These are phyloP conservation scores for Stylonectria norvegica DNA, from an alignment of 2,329 filamentous ascomycete species.

Conservation along the genomic window DNA sequence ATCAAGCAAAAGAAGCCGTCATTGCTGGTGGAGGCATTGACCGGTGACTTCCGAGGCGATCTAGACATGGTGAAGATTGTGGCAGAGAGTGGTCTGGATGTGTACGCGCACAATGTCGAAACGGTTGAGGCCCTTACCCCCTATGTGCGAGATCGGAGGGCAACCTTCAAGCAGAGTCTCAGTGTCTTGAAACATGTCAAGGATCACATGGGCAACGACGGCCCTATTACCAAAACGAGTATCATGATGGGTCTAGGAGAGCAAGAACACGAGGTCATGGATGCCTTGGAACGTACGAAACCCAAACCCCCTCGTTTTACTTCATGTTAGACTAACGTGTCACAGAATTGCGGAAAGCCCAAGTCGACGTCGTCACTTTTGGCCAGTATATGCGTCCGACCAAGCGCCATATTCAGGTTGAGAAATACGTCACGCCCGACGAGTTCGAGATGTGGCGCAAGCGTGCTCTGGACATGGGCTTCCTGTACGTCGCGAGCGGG, in stretches of 20 bases:
- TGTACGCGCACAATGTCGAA: constrained; percentile 97
- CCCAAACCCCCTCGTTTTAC: not conserved
- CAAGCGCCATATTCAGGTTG: constrained; percentile 94
- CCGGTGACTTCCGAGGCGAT: constrained; percentile 84
- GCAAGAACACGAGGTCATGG: constrained; percentile 80
- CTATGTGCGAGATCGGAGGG: constrained; percentile 82
- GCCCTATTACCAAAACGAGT: constrained; percentile 96
- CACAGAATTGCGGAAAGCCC: constrained; percentile 69
- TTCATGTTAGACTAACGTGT: constrained; percentile 11
- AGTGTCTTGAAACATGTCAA: constrained; percentile 79
- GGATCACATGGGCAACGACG: constrained; percentile 60
- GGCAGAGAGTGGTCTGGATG: constrained; percentile 83
- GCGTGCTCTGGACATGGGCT: constrained; percentile 88
- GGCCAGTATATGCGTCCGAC: constrained; percentile 99
- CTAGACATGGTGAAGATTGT: constrained; percentile 83
- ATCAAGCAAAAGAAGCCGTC: constrained; percentile 82
- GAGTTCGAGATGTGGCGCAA: constrained; percentile 90
- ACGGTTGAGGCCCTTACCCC: constrained; percentile 89
- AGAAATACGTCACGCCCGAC: constrained; percentile 89
- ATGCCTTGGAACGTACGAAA: constrained; percentile 64
- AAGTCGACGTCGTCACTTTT: constrained; percentile 95
- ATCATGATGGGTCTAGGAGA: constrained; percentile 96
- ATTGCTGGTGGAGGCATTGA: constrained; percentile 77
- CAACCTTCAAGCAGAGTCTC: constrained; percentile 83
- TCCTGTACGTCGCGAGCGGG: constrained; percentile 92